Evolutionary conservation across 2,329 filamentous ascomycete species (phyloP).

Genomic region (Ceratocystis lukuohia): DNA sequence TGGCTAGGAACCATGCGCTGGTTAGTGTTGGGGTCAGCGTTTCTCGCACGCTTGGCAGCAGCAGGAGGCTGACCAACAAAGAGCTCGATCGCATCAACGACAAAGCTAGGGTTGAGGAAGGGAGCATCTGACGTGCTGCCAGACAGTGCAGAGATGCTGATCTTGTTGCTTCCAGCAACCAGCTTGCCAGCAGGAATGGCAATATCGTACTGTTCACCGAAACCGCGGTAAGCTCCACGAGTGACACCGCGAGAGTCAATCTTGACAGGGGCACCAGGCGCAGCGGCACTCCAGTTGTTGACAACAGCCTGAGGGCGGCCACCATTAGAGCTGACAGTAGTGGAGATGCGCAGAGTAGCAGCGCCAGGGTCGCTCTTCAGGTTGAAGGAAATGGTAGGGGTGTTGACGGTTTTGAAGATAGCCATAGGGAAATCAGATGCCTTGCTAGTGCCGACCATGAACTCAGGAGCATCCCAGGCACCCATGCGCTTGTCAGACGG

Average conservation of each 20-base stretch:
- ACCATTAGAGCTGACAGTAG: conserved; percentile 48
- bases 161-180: conserved; percentile 47
- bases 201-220: conserved; percentile 50
- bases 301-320: conserved; percentile 44
- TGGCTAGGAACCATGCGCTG: background rate
- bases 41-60: conserved; percentile 4
- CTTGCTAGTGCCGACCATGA: conserved; percentile 44
- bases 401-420: conserved; percentile 47
- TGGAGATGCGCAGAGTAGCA: conserved; percentile 50
- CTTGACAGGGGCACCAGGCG: conserved; percentile 43
- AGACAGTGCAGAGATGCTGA: conserved; percentile 45
- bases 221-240: conserved; percentile 49
- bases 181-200: conserved; percentile 46
- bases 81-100: conserved; percentile 20
- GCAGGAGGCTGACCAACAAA: conserved; percentile 13
- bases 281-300: conserved; percentile 38
- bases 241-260: conserved; percentile 53
- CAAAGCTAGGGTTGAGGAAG: conserved; percentile 45
- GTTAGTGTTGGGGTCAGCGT: background rate
- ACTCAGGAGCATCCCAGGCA: conserved; percentile 46
- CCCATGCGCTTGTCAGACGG: conserved; percentile 52
- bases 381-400: conserved; percentile 45
- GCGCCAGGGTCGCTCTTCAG: conserved; percentile 38
- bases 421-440: conserved; percentile 50
- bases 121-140: conserved; percentile 39